Percentiles rank a stretch among this genome's conserved stretches.
These are phyloP conservation scores for Apiotrichum siamense DNA, from an alignment of 1,284 basidiomycete genomes.

Conservation along the genomic window DNA sequence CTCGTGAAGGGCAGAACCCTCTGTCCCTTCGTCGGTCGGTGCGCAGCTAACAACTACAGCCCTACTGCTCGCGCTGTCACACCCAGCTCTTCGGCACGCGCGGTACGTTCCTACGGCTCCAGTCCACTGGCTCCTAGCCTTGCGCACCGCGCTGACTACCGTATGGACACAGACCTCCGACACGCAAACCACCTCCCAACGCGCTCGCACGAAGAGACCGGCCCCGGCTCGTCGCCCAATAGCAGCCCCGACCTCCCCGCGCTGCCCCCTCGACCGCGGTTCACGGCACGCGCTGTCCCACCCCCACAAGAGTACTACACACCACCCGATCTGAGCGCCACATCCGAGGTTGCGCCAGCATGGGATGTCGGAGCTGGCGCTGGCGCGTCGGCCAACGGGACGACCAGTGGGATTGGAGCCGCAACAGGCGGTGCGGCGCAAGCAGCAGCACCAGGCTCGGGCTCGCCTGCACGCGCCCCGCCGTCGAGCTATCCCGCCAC, in stretches of 20 bases:
- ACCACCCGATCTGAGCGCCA: constrained; percentile 7
- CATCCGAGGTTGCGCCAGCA: background rate
- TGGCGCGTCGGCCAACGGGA: too few species aligned
- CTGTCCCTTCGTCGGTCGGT: too few species aligned
- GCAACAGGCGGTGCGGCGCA: too few species aligned
- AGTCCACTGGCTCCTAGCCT: constrained; percentile 2
- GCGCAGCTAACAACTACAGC: too few species aligned
- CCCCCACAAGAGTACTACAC: constrained; percentile 17
- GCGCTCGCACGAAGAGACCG: background rate
- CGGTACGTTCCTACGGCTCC: constrained; percentile 22
- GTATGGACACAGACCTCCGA: constrained; percentile 41
- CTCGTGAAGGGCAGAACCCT: too few species aligned
- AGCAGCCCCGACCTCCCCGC: constrained; percentile 1
- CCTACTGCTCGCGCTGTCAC: constrained; percentile 46
- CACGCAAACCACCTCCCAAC: constrained; percentile 25
- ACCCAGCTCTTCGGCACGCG: constrained; percentile 41
- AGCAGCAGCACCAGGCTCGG: background rate
- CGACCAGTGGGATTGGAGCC: too few species aligned
- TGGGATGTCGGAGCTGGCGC: background rate
- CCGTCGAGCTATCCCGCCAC: background rate
- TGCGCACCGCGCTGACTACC: too few species aligned
- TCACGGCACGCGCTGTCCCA: constrained; percentile 12
- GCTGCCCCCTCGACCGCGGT: background rate
- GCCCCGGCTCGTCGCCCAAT: background rate
- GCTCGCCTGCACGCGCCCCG: too few species aligned